Percentiles rank a stretch among this genome's conserved stretches.
Evolutionary conservation across 1,139 yeast genomes (phyloP).

Genomic region (Saccharomyces hybrid): DNA sequence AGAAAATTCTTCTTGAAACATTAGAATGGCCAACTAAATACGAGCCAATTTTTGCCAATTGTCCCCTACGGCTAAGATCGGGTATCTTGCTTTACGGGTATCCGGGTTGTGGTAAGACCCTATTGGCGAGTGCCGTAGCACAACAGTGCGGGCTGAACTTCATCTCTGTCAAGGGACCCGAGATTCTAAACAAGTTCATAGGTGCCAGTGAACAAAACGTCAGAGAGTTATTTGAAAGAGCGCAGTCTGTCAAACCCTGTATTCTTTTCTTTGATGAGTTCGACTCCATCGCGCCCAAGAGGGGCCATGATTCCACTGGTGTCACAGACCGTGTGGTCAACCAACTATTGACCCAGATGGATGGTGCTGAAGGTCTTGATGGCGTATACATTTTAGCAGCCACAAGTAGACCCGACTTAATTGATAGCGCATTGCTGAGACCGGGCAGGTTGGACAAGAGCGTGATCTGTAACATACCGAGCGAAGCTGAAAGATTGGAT

Average conservation of each 20-base stretch:
- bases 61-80: slow-evolving; percentile 80
- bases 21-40: slow-evolving; percentile 96
- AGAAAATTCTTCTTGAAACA: slow-evolving; percentile 70
- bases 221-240: slow-evolving; percentile 86
- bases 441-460: slow-evolving; percentile 95
- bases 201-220: slow-evolving; percentile 97
- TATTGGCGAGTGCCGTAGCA: slow-evolving; percentile 89
- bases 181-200: slow-evolving; percentile 86
- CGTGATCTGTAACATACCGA: slow-evolving; percentile 83
- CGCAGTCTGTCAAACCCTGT: slow-evolving; percentile 69
- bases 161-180: slow-evolving; percentile 93
- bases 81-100: slow-evolving; percentile 89
- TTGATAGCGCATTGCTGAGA: slow-evolving; percentile 87
- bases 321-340: slow-evolving; percentile 97
- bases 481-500: slow-evolving; percentile 58
- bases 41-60: slow-evolving; percentile 84
- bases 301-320: slow-evolving; percentile 97
- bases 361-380: slow-evolving; percentile 96
- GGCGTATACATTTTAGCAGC: slow-evolving; percentile 97
- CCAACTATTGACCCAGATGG: slow-evolving; percentile 96
- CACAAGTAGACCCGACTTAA: slow-evolving; percentile 88
- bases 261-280: slow-evolving; percentile 91
- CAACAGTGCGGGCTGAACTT: slow-evolving; percentile 91
- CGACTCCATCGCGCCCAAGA: slow-evolving; percentile 93
- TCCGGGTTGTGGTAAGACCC: slow-evolving; percentile 96